A percentile compares a stretch with the other conserved stretches of the same genome.
Conservation (phyloP, 805 yeast species). For the Metschnikowia baotianmanensis region DNA sequence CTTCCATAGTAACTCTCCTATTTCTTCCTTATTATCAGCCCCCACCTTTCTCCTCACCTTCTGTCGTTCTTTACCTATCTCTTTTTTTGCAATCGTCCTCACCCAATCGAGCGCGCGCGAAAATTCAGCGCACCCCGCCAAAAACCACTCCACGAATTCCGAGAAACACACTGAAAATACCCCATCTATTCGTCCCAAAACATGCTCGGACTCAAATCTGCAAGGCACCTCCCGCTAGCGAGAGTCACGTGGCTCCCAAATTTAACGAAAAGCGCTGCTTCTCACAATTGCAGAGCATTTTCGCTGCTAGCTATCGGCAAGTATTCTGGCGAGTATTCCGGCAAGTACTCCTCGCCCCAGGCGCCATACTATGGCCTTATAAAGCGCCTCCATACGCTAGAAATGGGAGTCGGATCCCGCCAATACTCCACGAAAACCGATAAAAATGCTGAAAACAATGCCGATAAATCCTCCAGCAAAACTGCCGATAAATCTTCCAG, state of each 20-base stretch:
- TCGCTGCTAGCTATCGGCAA: constrained; percentile 5
- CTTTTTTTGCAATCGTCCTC: no score
- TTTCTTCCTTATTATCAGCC: no score
- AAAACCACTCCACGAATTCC: not conserved
- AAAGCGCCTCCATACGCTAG: not conserved
- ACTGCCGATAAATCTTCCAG: no score
- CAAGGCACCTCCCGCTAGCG: not conserved
- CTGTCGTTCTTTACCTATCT: no score
- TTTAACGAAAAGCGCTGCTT: not conserved
- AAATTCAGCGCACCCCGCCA: not conserved
- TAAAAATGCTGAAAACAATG: no score
- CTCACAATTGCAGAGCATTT: not conserved
- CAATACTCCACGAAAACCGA: constrained; percentile 21
- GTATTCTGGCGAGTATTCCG: no score
- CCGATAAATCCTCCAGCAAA: no score
- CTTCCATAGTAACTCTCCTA: no score
- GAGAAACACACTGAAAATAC: no score
- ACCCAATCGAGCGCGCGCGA: no score
- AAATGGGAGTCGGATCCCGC: not conserved
- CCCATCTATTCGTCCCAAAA: no score
- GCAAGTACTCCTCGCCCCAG: not conserved
- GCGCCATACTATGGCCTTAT: not conserved
- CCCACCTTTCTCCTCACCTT: no score
- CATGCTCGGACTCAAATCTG: constrained; percentile 2
- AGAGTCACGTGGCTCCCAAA: constrained; percentile 1